Evolutionary conservation across 495 filamentous ascomycete genomes (phyloP).

Genomic region (Lineolata rhizophorae): DNA sequence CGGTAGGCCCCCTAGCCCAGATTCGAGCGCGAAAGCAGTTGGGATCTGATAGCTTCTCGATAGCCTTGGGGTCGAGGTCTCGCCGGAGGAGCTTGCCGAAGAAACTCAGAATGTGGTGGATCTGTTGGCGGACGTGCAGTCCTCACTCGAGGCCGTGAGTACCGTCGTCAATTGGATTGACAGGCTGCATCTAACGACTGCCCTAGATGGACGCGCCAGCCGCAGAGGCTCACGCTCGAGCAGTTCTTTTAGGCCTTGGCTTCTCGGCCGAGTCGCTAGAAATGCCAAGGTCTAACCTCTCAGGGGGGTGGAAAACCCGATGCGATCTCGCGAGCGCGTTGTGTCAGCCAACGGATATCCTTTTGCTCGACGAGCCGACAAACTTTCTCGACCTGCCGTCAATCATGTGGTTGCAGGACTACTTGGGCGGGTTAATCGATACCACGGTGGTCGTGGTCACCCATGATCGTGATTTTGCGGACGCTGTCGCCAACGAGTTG

Average conservation of each 20-base stretch:
- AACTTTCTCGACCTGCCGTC: conserved; percentile 65
- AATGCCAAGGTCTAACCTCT: conserved; percentile 37
- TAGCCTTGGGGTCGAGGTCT: conserved; percentile 8
- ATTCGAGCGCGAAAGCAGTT: no score
- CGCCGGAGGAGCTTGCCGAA: conserved; percentile 5
- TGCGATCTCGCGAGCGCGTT: conserved; percentile 43
- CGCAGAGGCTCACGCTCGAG: conserved; percentile 13
- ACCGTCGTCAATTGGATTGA: no score
- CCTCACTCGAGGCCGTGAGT: conserved; percentile 6
- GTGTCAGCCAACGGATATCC: conserved; percentile 47
- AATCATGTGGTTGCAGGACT: conserved; percentile 64
- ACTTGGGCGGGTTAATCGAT: conserved; percentile 31
- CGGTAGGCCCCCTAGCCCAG: conserved; percentile 10
- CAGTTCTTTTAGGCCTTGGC: conserved; percentile 31
- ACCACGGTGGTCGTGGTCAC: conserved; percentile 49
- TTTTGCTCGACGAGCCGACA: conserved; percentile 74
- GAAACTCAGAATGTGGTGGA: conserved; percentile 14
- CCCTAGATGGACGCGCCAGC: conserved; percentile 10
- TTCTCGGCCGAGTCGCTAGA: conserved; percentile 38
- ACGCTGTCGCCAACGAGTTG: conserved; percentile 52
- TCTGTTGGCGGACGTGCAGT: conserved; percentile 12
- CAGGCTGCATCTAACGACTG: no score
- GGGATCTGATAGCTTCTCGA: no score
- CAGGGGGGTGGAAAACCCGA: conserved; percentile 65
- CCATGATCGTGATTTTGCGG: conserved; percentile 57